Base-by-base conservation (phyloP, 495 filamentous ascomycete species). In the Bacidia gigantensis region DNA sequence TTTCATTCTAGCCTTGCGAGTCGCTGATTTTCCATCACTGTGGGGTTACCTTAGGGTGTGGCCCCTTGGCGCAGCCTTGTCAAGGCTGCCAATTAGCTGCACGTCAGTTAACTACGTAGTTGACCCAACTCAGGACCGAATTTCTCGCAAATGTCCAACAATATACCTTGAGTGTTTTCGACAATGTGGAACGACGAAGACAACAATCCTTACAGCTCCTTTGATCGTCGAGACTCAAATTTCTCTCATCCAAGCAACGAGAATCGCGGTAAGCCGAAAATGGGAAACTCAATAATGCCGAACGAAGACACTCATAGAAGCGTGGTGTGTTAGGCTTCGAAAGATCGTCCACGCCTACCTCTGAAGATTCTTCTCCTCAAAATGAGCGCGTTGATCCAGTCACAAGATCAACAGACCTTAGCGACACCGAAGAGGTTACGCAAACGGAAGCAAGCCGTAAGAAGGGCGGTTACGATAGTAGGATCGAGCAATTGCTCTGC, bases 111-210 rank as follows among this genome's bases (percentile, higher is more conserved):
- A n/a, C n/a, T n/a, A n/a, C n/a, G n/a, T n/a, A n/a, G n/a, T n/a
- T n/a, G n/a, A n/a, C n/a, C n/a, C n/a, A n/a, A n/a, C n/a, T n/a
- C n/a, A n/a, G n/a, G n/a, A n/a, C n/a, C n/a, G n/a, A n/a, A n/a
- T n/a, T n/a, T n/a, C n/a, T n/a, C n/a, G n/a, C n/a, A n/a, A n/a
- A n/a, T n/a, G n/a, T n/a, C n/a, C n/a, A n/a, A n/a, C n/a, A n/a
- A n/a, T n/a, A n/a, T n/a, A n/a, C n/a, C n/a, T n/a, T n/a, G n/a
- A n/a, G n/a, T n/a, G n/a, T n/a, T n/a, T n/a, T n/a, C n/a, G n/a
- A n/a, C n/a, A n/a, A 74, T 74, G 83, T 87, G 83, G 88, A 89
- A 94, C 75, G 88, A 93, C 72, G 88, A 95, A 67, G 82, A 86
- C 63, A 95, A 95, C 67, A 95, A 95, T 60, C 88, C 88, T 10